Conservation (phyloP, 768 basidiomycete genomes). For the Russula griseocarnosa region DNA sequence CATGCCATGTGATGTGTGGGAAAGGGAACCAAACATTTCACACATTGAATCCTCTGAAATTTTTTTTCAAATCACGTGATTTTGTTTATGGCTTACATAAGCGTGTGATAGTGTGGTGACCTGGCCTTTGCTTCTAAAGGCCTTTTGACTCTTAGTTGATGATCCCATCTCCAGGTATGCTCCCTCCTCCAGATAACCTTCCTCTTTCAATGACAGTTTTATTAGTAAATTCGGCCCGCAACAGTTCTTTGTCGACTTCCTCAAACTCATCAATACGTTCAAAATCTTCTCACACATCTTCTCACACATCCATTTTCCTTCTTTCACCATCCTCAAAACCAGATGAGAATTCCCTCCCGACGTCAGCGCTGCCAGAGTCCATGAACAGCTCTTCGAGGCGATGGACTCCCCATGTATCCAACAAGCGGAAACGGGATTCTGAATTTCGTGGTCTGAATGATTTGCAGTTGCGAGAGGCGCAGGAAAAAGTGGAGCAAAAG, state of each 20-base stretch:
- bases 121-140: not conserved
- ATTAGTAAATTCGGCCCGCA: not conserved
- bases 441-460: not conserved
- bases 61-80: not conserved
- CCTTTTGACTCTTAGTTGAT: constrained; percentile 5
- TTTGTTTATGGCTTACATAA: not conserved
- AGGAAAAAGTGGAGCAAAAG: constrained; percentile 20
- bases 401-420: not conserved
- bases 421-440: constrained; percentile 17
- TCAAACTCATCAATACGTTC: not conserved
- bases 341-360: not conserved
- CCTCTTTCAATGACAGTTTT: not conserved
- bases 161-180: constrained; percentile 11
- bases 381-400: not conserved
- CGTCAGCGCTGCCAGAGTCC: not conserved
- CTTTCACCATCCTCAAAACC: not conserved
- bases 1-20: too few species aligned
- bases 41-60: too few species aligned
- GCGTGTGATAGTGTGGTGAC: not conserved
- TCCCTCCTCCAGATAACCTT: not conserved
- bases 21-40: too few species aligned
- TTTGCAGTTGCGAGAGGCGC: constrained; percentile 11
- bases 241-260: not conserved
- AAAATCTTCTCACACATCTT: not conserved
- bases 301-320: not conserved